Base-by-base conservation (phyloP, 768 basidiomycete species). In the Amanita inopinata region DNA sequence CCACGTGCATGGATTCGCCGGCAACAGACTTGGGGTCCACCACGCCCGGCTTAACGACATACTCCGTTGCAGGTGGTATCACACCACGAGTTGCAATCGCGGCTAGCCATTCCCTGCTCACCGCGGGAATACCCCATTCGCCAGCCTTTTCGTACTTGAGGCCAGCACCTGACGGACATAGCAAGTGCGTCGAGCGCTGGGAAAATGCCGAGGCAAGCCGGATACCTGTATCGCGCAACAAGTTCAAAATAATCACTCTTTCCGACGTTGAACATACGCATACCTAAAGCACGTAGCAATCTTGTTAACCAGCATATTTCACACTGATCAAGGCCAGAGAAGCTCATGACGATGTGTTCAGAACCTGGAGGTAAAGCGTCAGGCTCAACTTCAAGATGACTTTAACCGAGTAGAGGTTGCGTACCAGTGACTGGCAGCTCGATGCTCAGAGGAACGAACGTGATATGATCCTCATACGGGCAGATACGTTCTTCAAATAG, bases 51-150 rank as follows among this genome's bases (percentile, higher is more conserved):
- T 38, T 8, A 7, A 65, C 64, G 12, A 69, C 43, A 48, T 64
- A 68, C 15, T 52, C 54, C 7, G 60, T 46, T 3, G 58, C 49
- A 0, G 39, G 19, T 0, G 73, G 74, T 27, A 86, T 55, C 1
- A 34, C 37, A 0, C 83, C 87, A 0, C 60, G 67, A 19, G 52
- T 56, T 6, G 72, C 79, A 49, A 88, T 74, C 0, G 65, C 62
- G 9, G 66, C 65, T 12, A 96, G 55, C 89, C 90, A 96, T 6
- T 62, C 64, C 57, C 83, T 64, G 27, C 70, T 66, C 15, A 93
- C 68, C n/a, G 86, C 75, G 0, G 81, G 78, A 5, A 83, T 73
- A 10, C 69, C 69, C 91, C 92, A 94, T 55, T 87, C 77, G 28
- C 58, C 54, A 2, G 91, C 89, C 56, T 82, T 88, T 11, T 80